Percentiles rank a stretch among this genome's conserved stretches.
phyloP scores from a whole-genome alignment of 306 rosid genomes.

The Clitoria ternatea region DNA sequence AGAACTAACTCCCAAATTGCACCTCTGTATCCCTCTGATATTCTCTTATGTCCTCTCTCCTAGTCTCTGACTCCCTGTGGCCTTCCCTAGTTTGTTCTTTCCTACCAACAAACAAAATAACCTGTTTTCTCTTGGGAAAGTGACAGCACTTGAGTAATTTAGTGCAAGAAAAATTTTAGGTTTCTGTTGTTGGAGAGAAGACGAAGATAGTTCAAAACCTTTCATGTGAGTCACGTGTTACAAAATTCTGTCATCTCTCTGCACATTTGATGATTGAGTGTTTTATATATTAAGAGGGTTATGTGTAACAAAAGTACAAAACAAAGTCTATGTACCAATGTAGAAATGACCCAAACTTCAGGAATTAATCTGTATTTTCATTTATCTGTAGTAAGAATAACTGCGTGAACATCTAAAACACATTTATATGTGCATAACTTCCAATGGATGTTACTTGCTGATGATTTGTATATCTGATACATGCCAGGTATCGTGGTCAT shows the following conservation, averaged over 20 bases:
- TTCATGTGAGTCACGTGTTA: not conserved
- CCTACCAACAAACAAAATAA: not conserved
- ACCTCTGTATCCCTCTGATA: no score
- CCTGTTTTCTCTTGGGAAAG: not conserved
- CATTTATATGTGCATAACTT: not conserved
- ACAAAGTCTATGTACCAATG: not conserved
- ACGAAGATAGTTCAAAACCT: not conserved
- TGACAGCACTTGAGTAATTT: not conserved
- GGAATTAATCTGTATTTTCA: not conserved
- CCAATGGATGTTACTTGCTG: conserved; percentile 24
- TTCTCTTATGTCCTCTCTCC: no score
- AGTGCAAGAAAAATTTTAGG: not conserved
- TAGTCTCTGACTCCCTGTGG: no score
- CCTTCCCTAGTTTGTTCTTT: no score
- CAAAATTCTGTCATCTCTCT: not conserved
- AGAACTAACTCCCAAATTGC: no score
- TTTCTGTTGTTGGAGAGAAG: not conserved
- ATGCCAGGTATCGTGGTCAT: conserved; percentile 78
- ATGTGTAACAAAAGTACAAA: not conserved
- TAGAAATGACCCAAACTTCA: not conserved
- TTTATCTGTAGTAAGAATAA: not conserved
- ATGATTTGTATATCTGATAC: conserved; percentile 35
- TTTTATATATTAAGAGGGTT: not conserved
- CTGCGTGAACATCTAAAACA: not conserved
- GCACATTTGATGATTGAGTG: not conserved